A percentile compares a stretch with the other conserved stretches of the same genome.
phyloP scores from a whole-genome alignment of 2,329 filamentous ascomycete genomes.

The Elsinoe ampelina region DNA sequence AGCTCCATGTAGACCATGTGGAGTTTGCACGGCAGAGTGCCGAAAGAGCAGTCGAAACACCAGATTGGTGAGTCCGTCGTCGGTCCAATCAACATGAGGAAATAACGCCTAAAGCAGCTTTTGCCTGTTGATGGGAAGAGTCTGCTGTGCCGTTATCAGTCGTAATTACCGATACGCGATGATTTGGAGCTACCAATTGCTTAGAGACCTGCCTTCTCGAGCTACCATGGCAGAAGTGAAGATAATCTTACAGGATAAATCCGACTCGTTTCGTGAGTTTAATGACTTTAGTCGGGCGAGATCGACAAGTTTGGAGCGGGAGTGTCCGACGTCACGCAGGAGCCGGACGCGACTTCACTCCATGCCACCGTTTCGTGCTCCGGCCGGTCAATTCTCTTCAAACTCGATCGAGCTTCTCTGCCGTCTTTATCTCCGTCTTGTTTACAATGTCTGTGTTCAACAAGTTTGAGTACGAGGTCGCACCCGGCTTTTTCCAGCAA shows the following conservation, averaged over 20 bases:
- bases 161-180: no score
- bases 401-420: background rate
- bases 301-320: background rate
- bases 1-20: background rate
- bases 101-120: background rate
- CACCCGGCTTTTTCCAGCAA: constrained; percentile 52
- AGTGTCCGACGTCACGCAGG: background rate
- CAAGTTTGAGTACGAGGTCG: constrained; percentile 23
- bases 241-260: background rate
- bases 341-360: background rate
- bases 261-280: background rate
- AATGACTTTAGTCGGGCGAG: background rate
- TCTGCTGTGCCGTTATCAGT: background rate
- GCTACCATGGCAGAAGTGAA: background rate
- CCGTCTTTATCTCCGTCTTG: background rate
- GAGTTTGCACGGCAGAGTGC: background rate
- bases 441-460: background rate
- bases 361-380: background rate
- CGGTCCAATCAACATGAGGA: constrained; percentile 8
- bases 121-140: background rate
- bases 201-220: no score
- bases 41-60: background rate
- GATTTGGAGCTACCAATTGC: no score
- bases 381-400: background rate
- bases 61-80: background rate